phyloP scores from a whole-genome alignment of 2,329 filamentous ascomycete species.

The Colletotrichum navitas region DNA sequence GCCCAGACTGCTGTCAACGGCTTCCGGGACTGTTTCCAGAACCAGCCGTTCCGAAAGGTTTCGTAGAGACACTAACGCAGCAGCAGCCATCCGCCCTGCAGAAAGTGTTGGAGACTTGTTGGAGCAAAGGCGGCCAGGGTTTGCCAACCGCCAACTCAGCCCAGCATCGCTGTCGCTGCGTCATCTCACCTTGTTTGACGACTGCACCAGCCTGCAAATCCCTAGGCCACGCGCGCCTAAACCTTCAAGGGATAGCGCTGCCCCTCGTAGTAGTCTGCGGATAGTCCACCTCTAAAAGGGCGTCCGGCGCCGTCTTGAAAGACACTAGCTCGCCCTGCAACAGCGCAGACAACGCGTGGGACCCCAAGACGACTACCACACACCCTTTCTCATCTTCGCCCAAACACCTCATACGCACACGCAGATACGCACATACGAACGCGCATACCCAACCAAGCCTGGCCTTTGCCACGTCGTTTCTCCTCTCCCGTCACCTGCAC shows the following conservation, averaged over 20 bases:
- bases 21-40: slow-evolving; percentile 8
- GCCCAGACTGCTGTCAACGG: slow-evolving; percentile 30
- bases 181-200: slow-evolving; percentile 38
- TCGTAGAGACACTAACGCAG: slow-evolving; percentile 10
- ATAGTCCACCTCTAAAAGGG: slow-evolving; percentile 35
- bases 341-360: slow-evolving; percentile 20
- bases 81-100: background rate
- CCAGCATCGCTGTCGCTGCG: slow-evolving; percentile 23
- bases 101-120: slow-evolving; percentile 8
- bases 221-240: slow-evolving; percentile 30
- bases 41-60: slow-evolving; percentile 6
- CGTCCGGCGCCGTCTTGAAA: slow-evolving; percentile 27
- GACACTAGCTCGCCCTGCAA: slow-evolving; percentile 27
- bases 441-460: slow-evolving; percentile 19
- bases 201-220: slow-evolving; percentile 27
- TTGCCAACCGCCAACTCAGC: slow-evolving; percentile 23
- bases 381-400: slow-evolving; percentile 16
- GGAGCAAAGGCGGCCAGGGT: slow-evolving; percentile 4
- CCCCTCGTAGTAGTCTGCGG: slow-evolving; percentile 25
- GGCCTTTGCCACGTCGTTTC: slow-evolving; percentile 35
- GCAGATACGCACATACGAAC: background rate
- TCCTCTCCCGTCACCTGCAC: slow-evolving; percentile 26
- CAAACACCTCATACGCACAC: slow-evolving; percentile 8
- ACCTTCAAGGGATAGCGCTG: slow-evolving; percentile 38
- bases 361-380: slow-evolving; percentile 29